Evolutionary conservation across 768 basidiomycete genomes (phyloP).

Genomic region (Pleurotus sapidus): DNA sequence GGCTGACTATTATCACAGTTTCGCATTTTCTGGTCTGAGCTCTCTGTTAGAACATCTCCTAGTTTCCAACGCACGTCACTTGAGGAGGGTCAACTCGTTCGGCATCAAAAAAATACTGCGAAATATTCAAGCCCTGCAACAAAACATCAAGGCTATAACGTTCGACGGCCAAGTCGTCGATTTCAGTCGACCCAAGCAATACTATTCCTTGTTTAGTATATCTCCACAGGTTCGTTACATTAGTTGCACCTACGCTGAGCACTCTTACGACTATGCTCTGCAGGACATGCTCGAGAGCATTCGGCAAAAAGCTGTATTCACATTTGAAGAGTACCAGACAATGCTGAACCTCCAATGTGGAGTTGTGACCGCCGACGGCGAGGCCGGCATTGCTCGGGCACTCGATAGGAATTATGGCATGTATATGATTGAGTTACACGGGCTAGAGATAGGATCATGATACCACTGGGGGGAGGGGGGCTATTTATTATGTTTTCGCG

Average conservation of each 20-base stretch:
- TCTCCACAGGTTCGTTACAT: conserved; percentile 63
- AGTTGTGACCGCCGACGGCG: conserved; percentile 59
- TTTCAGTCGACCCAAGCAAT: conserved; percentile 74
- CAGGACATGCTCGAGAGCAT: conserved; percentile 80
- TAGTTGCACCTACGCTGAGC: conserved; percentile 1
- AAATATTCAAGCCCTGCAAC: conserved; percentile 89
- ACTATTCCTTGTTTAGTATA: conserved; percentile 75
- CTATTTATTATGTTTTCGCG: conserved; percentile 8
- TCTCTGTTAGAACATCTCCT: conserved; percentile 82
- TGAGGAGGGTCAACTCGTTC: conserved; percentile 65
- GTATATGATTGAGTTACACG: conserved; percentile 90
- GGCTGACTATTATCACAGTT: conserved; percentile 43
- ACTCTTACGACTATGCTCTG: background rate
- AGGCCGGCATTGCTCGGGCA: conserved; percentile 48
- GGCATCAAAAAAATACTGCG: conserved; percentile 87
- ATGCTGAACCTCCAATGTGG: conserved; percentile 91
- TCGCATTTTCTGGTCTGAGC: conserved; percentile 84
- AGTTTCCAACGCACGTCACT: conserved; percentile 67
- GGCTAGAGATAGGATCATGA: conserved; percentile 59
- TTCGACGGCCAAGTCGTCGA: conserved; percentile 58
- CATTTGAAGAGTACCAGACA: conserved; percentile 89
- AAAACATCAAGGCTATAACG: conserved; percentile 78
- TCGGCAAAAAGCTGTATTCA: conserved; percentile 60
- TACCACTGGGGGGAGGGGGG: conserved; percentile 12
- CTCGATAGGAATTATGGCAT: conserved; percentile 75